Evolutionary conservation across 257 asterid genomes (phyloP), one percentile per base, ranked within the genome.

Genomic region (Penstemon barbatus): DNA sequence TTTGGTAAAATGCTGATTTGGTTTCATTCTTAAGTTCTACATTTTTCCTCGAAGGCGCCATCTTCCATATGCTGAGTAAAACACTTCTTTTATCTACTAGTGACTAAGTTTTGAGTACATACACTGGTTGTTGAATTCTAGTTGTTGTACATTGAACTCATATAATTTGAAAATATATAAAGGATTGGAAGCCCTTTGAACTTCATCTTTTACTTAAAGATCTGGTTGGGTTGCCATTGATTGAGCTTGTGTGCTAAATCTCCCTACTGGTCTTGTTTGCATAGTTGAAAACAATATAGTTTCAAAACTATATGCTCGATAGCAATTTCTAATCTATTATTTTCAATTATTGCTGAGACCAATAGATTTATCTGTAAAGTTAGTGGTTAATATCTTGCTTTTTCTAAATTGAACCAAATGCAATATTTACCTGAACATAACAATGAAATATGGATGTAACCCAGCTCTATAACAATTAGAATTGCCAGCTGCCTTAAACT

Each of bases 161-260:
- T 51, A 36, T 40, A 39, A 38, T 19, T 49, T 54, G 70, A 68
- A 68, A 43, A 40, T 38, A 58, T 43, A 25, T 55, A 42, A 63
- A 63, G 61, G 66, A 18, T 53, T 63, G 54, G 63, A 46, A 53
- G 62, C 46, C 65, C 48, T 65, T 58, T 15, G 25, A 42, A 53
- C 33, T 50, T 76, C 69, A 73, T 49, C 50, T 50, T n/a, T 18
- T 36, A 56, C n/a, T 6, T 56, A 12, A 19, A 10, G 42, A 4
- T 56, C n/a, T 36, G 38, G 39, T 56, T 25, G 41, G 25, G 41
- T 19, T 56, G 33, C 2, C 33, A 19, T 56, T 56, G 39, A 56
- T 56, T 25, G 12, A 56, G 11, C 11, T 54, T 54, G 59, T 54
- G 6, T 54, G 59, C 59, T 54, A 54, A 15, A 54, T 11, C 51